Base-by-base conservation (phyloP, 306 rosid species). In the Vicia sativa region DNA sequence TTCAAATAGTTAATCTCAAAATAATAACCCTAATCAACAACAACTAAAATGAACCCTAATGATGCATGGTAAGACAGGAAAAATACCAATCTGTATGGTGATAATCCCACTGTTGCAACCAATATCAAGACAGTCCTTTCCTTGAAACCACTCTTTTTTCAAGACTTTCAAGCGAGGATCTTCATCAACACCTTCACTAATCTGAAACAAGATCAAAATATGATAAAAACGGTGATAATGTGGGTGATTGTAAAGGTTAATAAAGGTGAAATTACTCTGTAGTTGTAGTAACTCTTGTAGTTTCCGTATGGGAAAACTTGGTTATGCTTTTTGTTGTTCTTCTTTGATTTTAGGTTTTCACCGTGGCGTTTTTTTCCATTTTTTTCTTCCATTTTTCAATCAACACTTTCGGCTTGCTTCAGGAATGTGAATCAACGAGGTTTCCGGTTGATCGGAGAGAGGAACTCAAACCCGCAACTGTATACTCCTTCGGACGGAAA, bases 101-200 rank as follows among this genome's bases (percentile, higher is more conserved):
- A 93, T 77, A 11, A 78, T 42, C 29, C 96, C 98, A 73, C 53
- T 81, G 46, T 93, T 93, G 84, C 99, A 90, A 59, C 97, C 96
- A 74, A 90, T 80, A 68, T 93, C 99, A 62, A 93, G 95, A 65
- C 97, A 93, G 21, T 88, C 90, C 75, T 85, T 90, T 31, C 80
- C 97, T 71, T 93, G 75, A 77, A 90, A 90, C 97, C 99, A 93
- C 52, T 86, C 99, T 72, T 83, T 88, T 65, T 75, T 86, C 29
- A 88, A 77, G 35, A 85, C 87, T 68, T 82, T 85, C 78, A 93
- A 62, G 13, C 99, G 83, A 66, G 97, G 96, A 80, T 93, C 97
- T 73, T 88, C 90, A 34, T 85, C 86, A 49, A 44, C 10, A 23
- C 80, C 87, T 66, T 72, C 70, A 78, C 87, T 93, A 70, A 90